Conservation (phyloP, 2,329 filamentous ascomycete species). For the Xylaria sp. region DNA sequence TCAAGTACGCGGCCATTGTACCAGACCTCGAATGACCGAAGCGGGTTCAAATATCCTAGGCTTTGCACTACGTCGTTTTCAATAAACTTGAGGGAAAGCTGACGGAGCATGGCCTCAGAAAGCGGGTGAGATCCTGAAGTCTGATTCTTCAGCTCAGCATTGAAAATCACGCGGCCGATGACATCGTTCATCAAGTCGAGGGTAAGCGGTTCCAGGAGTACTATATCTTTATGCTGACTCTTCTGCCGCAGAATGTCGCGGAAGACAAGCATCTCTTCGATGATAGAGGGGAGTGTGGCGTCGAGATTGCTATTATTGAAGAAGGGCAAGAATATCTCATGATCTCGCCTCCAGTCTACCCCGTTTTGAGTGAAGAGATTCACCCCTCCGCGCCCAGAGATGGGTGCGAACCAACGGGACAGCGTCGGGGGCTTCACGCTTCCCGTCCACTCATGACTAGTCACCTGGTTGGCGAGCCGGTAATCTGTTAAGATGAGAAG, state of each 20-base stretch:
- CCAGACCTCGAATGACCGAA: constrained; percentile 47
- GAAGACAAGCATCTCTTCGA: constrained; percentile 48
- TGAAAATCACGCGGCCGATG: constrained; percentile 49
- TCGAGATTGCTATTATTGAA: constrained; percentile 51
- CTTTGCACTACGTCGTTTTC: constrained; percentile 45
- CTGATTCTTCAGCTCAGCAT: constrained; percentile 49
- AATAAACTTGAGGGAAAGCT: constrained; percentile 46
- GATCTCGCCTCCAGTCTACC: constrained; percentile 47
- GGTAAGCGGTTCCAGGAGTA: constrained; percentile 45
- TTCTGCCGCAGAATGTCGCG: constrained; percentile 43
- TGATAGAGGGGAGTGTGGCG: constrained; percentile 45
- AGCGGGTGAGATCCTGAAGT: constrained; percentile 47
- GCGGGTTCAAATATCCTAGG: constrained; percentile 47
- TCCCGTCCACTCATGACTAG: constrained; percentile 44
- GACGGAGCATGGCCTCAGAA: constrained; percentile 47
- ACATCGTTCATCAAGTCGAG: constrained; percentile 51
- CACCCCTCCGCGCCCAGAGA: constrained; percentile 46
- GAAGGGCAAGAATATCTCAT: constrained; percentile 48
- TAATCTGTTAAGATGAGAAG: constrained; percentile 48
- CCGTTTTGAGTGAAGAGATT: constrained; percentile 52
- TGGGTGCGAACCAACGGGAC: constrained; percentile 49
- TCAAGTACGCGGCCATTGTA: constrained; percentile 50
- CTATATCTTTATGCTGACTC: constrained; percentile 34
- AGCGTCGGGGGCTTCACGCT: constrained; percentile 46
- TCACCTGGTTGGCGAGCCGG: constrained; percentile 48